Evolutionary conservation across 768 basidiomycete genomes (phyloP), one percentile per base, ranked within the genome.

Genomic region (Russula virescens): DNA sequence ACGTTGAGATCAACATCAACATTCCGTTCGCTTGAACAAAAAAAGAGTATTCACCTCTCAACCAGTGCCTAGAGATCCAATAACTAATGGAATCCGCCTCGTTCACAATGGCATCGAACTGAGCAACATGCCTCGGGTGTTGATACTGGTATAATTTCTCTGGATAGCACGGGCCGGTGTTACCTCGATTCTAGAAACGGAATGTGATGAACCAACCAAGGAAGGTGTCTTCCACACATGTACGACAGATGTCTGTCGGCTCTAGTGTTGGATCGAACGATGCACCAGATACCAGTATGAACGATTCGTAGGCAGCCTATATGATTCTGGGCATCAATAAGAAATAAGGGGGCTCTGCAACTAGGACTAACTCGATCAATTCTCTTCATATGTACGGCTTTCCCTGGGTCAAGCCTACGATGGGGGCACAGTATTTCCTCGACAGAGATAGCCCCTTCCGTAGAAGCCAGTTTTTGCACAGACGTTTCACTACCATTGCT

Each of bases 61-160:
- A 71, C 92, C 92, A 94, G 7, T 74, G 71, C 70, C 86, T 91
- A 0, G 91, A 93, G 69, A 93, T 83, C 86, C 87, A 90, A 70
- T 79, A 86, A 8, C 81, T 81, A 18, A 66, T 64, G 18, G 73
- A 71, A 59, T 81, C 80, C 14, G 75, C 74, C 5, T 74, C 73
- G 11, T 79, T 75, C 43, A 77, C 77, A 7, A 83, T 70, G 5
- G 79, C 76, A 51, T 90, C 85, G 60, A 91, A 87, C 58, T 77
- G 72, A 28, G 76, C 72, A 0, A 89, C 83, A n/a, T 80, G 71
- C 48, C 75, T 78, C 26, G 86, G 84, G 71, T 93, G 91, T 65
- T 86, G 79, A 19, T 81, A 75, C 65, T 82, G 80, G 72, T 93
- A 93, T 19, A 86, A 71, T 65, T 80, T 82, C 70, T 90, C 91